Evolutionary conservation across 1,139 yeast species (phyloP), one percentile per base, ranked within the genome.

Genomic region (Scheffersomyces cryptocercus): DNA sequence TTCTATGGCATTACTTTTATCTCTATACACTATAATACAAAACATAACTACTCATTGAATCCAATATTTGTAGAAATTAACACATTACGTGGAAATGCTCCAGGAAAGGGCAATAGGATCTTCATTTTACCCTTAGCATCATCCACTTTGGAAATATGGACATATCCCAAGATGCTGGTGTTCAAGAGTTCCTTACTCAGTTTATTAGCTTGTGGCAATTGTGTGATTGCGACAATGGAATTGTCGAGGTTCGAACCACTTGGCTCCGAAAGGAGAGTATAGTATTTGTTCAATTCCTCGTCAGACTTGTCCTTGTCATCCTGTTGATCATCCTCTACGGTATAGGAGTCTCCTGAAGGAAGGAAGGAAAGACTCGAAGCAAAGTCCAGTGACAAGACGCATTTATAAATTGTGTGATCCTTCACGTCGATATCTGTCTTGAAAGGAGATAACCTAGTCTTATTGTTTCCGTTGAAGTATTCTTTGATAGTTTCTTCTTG

Each of bases 101-200:
- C 96, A 1, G 96, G 97, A 16, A 88, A 85, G 0, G 99, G 98
- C 52, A 91, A 75, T 50, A 91, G 71, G 5, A 93, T 75, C 56
- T 85, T 84, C 49, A 89, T 62, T 52, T 80, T 85, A n/a, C 79
- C 77, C 57, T 84, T 85, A 14, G 79, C 70, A 51, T 91, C 97
- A 48, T 79, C 83, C 43, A 69, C 73, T 44, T 71, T 70, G 4
- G 77, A 66, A 4, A 79, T 74, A 52, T 79, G 82, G 5, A 76
- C 72, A 54, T 74, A 79, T 0, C 96, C 96, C 54, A 85, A 64
- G 0, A 88, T 84, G 42, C 85, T 79, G 1, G 89, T 68, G 45
- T 77, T 71, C 29, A 77, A 64, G 16, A 88, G 67, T 5, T 74
- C 81, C 26, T 75, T 77, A 8, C 72, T 67, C 39, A 76, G 62